Conservation (phyloP, 2,329 filamentous ascomycete species). For the Aspergillus nomiae region DNA sequence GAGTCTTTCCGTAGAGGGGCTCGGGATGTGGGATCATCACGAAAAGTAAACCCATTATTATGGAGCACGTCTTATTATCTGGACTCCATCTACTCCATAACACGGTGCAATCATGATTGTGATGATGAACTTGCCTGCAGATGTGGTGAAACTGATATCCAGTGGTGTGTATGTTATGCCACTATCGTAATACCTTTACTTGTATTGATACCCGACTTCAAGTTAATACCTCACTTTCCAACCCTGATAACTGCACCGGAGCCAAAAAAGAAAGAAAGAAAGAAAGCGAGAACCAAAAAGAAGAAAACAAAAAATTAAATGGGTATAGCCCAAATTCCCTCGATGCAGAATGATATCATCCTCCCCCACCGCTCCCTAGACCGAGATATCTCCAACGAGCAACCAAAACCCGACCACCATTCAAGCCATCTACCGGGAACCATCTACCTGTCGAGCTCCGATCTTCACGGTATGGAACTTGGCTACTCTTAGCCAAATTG, state of each 20-base stretch:
- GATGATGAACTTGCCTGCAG: background rate
- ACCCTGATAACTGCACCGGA: background rate
- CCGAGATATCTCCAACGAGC: background rate
- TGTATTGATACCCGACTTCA: background rate
- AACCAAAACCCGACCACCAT: background rate
- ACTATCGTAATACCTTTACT: background rate
- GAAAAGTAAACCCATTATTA: background rate
- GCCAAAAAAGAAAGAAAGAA: background rate
- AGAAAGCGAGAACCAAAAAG: background rate
- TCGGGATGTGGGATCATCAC: background rate
- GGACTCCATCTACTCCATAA: background rate
- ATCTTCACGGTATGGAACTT: background rate
- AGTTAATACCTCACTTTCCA: background rate
- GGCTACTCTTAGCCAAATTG: background rate
- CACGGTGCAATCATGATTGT: background rate
- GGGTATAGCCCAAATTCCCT: background rate
- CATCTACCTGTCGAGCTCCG: background rate
- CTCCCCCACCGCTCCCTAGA: background rate
- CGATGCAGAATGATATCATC: background rate
- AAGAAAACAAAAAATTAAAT: background rate
- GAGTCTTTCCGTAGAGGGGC: conserved; percentile 1
- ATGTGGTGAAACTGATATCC: background rate
- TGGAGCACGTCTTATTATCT: background rate
- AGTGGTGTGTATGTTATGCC: background rate
- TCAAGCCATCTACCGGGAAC: background rate